A percentile compares a stretch with the other conserved stretches of the same genome.
phyloP scores from a whole-genome alignment of 305 asterid species.

The Fraxinus greggii region DNA sequence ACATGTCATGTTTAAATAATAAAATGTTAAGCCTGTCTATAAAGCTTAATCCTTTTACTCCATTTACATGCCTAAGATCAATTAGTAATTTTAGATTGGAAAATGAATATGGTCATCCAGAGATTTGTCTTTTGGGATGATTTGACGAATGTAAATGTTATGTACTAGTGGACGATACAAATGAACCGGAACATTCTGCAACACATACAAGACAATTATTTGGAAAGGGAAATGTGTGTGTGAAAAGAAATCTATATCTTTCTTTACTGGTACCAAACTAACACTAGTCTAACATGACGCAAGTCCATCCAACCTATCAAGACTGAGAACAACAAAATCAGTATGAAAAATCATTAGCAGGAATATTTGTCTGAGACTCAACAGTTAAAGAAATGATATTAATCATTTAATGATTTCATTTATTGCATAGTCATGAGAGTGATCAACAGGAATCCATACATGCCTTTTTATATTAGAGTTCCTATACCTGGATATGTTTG shows the following conservation, averaged over 20 bases:
- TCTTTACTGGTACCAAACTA: neutral
- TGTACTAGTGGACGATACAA: neutral
- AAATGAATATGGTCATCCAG: neutral
- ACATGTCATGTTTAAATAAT: neutral
- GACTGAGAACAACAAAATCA: neutral
- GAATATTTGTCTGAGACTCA: neutral
- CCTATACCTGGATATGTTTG: constrained; percentile 56
- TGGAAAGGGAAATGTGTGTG: neutral
- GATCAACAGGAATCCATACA: neutral
- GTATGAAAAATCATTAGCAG: neutral
- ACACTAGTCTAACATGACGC: neutral
- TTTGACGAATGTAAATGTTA: neutral
- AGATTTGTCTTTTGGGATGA: neutral
- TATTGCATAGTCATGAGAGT: neutral
- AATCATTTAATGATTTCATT: neutral
- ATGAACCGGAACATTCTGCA: neutral
- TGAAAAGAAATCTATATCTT: neutral
- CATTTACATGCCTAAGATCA: neutral
- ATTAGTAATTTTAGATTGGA: neutral
- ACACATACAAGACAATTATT: neutral
- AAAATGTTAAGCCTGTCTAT: neutral
- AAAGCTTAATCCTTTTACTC: neutral
- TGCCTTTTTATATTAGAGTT: constrained; percentile 1
- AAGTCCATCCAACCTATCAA: neutral
- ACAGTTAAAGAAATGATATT: neutral